A percentile compares a stretch with the other conserved stretches of the same genome.
Conservation (phyloP, 352 stramenopile genomes). For the Globisporangium sylvaticum region DNA sequence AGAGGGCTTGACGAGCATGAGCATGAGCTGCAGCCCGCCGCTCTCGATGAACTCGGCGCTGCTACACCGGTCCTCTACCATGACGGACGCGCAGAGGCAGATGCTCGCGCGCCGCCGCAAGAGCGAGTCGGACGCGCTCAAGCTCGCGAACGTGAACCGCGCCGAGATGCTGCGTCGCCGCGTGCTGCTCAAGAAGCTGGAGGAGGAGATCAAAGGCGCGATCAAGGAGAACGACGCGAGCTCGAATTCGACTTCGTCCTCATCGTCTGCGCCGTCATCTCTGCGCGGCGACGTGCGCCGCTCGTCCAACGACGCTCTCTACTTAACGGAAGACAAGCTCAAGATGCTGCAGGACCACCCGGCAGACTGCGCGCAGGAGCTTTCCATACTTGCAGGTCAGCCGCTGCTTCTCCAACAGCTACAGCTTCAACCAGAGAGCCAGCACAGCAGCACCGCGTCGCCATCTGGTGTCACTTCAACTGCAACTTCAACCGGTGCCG, state of each 20-base stretch:
- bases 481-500: too few relatives aligned
- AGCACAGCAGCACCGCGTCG: neutral
- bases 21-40: neutral
- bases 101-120: constrained; percentile 51
- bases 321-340: constrained; percentile 19
- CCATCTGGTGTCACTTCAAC: too few relatives aligned
- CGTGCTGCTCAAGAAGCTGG: constrained; percentile 60
- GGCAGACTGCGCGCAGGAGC: constrained; percentile 54
- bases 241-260: neutral
- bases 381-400: constrained; percentile 33
- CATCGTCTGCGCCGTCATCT: neutral
- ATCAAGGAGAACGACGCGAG: constrained; percentile 39
- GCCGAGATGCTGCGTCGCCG: constrained; percentile 63
- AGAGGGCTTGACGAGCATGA: neutral
- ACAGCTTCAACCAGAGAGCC: neutral
- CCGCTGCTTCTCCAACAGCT: neutral
- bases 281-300: constrained; percentile 22
- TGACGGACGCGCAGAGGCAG: constrained; percentile 16
- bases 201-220: constrained; percentile 68
- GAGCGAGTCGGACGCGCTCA: constrained; percentile 66
- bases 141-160: constrained; percentile 42
- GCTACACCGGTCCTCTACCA: constrained; percentile 7
- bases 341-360: constrained; percentile 53
- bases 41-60: constrained; percentile 12
- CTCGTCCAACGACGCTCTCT: constrained; percentile 37